Evolutionary conservation across 2,329 filamentous ascomycete genomes (phyloP), one percentile per base, ranked within the genome.

Genomic region (Fusarium gaditjirri): DNA sequence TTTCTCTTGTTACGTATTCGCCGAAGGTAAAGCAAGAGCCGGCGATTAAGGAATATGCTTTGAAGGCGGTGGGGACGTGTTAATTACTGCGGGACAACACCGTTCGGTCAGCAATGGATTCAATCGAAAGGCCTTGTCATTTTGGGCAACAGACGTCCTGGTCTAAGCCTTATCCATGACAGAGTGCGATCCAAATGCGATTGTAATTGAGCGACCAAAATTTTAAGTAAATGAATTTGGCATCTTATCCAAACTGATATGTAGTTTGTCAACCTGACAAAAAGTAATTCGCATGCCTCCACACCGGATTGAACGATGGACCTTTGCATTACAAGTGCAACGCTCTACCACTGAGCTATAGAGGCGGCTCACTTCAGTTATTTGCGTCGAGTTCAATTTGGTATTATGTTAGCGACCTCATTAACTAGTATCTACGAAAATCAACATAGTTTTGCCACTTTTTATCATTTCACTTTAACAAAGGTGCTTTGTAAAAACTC

Each of bases 251-350:
- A 25, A 25, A 25, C 25, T 25, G 25, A 25, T 25, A 4, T 25
- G 25, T 29, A 29, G 27, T 29, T 8, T 9, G 27, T 29, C 9
- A 29, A 29, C 9, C 27, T 8, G 16, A 4, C 23, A 42, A 38
- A 63, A 61, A 47, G 16, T 1, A 65, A 25, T 4, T 29, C 4
- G 17, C 39, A 3, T 66, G 63, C 63, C 63, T 66, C 63, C 63
- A 66, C 63, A 66, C 63, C 52, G 63, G 63, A 66, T 66, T 66
- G 63, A 65, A 66, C 63, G 52, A 65, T 66, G 63, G 63, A 66
- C 63, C 63, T 66, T 66, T 65, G 63, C 63, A 66, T 66, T 66
- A 66, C 63, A 66, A 65, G 63, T 66, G 63, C 63, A 58, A 65
- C 63, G 63, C 63, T 65, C 63, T 65, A 65, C 63, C 63, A 65